phyloP scores from a whole-genome alignment of 257 asterid genomes.

The Jaltomata sinuosa region DNA sequence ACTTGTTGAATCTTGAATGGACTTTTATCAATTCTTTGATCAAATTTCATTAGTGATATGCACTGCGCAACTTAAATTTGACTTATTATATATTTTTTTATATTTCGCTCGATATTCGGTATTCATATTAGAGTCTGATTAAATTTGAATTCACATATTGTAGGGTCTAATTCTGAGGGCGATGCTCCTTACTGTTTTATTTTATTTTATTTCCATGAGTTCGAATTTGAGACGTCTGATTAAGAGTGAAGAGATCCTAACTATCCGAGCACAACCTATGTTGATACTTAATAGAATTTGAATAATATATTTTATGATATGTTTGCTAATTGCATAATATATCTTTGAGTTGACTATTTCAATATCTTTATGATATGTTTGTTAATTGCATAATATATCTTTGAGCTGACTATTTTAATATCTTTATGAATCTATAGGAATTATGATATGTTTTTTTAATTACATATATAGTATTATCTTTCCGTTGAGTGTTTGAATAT shows the following conservation, averaged over 20 bases:
- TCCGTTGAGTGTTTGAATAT: too few species aligned
- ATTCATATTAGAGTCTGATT: fast-evolving
- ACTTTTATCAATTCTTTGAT: not conserved
- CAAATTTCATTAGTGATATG: not conserved
- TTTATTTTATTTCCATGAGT: not conserved
- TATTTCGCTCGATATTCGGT: too few species aligned
- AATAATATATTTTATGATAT: not conserved
- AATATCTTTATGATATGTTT: not conserved
- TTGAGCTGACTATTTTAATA: not conserved
- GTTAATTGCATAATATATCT: not conserved
- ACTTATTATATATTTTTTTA: not conserved
- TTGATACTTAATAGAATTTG: not conserved
- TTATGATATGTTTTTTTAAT: too few species aligned
- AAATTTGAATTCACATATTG: not conserved
- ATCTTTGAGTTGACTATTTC: not conserved
- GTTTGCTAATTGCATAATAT: not conserved
- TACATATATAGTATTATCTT: too few species aligned
- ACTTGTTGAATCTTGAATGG: not conserved
- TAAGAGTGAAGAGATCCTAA: not conserved
- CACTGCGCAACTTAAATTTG: not conserved
- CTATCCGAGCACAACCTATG: not conserved
- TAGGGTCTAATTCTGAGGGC: not conserved
- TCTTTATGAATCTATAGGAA: not conserved
- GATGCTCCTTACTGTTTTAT: not conserved
- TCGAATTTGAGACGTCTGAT: not conserved